These are phyloP conservation scores for Metarhizium brunneum DNA, from an alignment of 2,329 filamentous ascomycete genomes.

Conservation along the genomic window DNA sequence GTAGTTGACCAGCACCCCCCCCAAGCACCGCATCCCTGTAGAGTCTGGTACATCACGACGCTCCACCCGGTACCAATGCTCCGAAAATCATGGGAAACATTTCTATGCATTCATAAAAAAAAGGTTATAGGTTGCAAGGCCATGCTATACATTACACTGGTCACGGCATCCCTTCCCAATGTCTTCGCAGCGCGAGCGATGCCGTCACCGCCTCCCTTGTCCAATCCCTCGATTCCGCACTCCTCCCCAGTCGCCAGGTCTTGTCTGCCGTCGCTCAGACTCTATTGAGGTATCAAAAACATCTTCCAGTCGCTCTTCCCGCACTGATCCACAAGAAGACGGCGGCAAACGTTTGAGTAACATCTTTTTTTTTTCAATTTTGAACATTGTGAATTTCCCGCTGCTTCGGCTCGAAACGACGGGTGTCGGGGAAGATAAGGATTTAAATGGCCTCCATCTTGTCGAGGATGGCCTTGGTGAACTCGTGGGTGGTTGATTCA, in stretches of 20 bases:
- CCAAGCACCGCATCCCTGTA: no score
- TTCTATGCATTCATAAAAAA: constrained; percentile 7
- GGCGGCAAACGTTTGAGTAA: background rate
- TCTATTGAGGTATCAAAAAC: constrained; percentile 5
- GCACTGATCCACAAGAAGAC: background rate
- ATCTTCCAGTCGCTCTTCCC: background rate
- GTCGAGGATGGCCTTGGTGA: constrained; percentile 87
- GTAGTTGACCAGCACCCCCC: no score
- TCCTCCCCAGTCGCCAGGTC: background rate
- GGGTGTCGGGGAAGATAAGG: constrained; percentile 3
- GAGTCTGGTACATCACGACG: no score
- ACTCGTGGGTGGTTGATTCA: constrained; percentile 80
- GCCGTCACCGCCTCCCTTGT: background rate
- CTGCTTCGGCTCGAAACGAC: background rate
- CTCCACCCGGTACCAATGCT: background rate
- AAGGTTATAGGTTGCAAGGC: constrained; percentile 4
- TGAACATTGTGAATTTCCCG: background rate
- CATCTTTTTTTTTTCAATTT: background rate
- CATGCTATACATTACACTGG: constrained; percentile 7
- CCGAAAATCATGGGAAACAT: background rate
- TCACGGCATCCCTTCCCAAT: background rate
- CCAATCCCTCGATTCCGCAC: no score
- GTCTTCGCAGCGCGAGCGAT: background rate
- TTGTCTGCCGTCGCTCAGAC: background rate
- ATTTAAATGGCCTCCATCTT: constrained; percentile 77